A percentile compares a stretch with the other conserved stretches of the same genome.
Evolutionary conservation across 768 basidiomycete genomes (phyloP).

Genomic region (Phanerochaete sordida): DNA sequence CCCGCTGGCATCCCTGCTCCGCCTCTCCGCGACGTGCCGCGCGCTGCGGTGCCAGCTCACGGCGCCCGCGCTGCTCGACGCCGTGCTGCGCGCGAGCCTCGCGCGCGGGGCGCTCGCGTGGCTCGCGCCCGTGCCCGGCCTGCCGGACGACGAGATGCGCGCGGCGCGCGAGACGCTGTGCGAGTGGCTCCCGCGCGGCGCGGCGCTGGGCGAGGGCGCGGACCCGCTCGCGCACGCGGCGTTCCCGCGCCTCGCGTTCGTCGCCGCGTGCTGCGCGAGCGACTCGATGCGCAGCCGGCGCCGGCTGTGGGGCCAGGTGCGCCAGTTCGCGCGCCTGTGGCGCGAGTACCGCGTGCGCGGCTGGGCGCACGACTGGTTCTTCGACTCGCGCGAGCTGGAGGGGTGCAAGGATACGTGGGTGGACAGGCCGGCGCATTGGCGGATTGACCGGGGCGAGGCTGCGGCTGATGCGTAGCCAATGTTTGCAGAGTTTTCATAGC

Average conservation of each 20-base stretch:
- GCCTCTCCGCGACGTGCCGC: slow-evolving; percentile 1
- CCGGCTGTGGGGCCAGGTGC: slow-evolving; percentile 4
- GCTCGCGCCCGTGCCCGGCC: background rate
- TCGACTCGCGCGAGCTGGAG: background rate
- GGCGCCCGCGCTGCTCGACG: background rate
- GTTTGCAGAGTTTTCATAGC: too few species aligned
- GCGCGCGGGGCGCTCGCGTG: background rate
- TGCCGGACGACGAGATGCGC: background rate
- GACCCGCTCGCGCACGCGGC: background rate
- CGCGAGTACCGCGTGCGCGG: background rate
- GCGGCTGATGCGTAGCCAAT: too few species aligned
- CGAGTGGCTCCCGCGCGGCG: too few species aligned
- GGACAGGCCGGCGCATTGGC: background rate
- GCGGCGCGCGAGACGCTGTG: background rate
- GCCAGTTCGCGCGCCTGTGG: background rate
- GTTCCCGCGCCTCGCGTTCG: background rate
- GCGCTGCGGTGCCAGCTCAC: background rate
- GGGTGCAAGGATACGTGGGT: background rate
- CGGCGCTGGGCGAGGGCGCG: background rate
- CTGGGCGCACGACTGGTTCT: background rate
- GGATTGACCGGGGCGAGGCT: background rate
- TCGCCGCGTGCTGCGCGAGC: background rate
- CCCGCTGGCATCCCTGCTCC: background rate
- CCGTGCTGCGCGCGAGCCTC: background rate
- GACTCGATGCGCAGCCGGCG: slow-evolving; percentile 5